These are phyloP conservation scores for Colletotrichum cordylinicola DNA, from an alignment of 2,329 filamentous ascomycete species.

Conservation along the genomic window DNA sequence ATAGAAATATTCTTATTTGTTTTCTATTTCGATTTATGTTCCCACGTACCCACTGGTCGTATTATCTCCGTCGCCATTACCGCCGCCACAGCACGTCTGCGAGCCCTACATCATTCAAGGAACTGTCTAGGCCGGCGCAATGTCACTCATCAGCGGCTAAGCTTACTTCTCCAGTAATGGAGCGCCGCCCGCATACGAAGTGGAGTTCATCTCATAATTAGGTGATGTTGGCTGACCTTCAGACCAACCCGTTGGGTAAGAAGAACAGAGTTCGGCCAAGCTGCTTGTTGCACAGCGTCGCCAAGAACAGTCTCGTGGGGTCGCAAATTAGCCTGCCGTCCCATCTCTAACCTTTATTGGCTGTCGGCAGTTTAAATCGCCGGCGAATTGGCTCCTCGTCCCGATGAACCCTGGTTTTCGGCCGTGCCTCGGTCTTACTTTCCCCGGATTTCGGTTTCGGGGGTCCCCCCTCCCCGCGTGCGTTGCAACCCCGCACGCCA, in stretches of 20 bases:
- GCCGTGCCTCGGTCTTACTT: conserved; percentile 2
- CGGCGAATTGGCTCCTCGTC: background rate
- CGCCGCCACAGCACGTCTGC: too few relatives aligned
- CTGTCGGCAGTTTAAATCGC: background rate
- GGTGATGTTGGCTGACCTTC: background rate
- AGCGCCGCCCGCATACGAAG: background rate
- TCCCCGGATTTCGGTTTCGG: conserved; percentile 10
- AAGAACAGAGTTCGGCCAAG: background rate
- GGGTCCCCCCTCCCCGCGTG: background rate
- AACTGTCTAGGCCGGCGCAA: background rate
- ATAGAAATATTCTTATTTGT: background rate
- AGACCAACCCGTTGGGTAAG: background rate
- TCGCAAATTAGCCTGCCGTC: background rate
- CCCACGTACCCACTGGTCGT: background rate
- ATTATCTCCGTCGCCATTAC: background rate
- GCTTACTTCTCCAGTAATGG: background rate
- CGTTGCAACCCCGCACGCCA: conserved; percentile 6
- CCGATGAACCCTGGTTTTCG: background rate
- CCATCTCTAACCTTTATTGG: background rate
- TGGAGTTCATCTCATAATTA: background rate
- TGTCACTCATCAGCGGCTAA: background rate
- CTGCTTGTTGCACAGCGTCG: background rate
- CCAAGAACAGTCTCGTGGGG: background rate
- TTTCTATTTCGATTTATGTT: background rate
- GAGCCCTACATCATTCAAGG: too few relatives aligned